A percentile compares a stretch with the other conserved stretches of the same genome.
phyloP scores from a whole-genome alignment of 306 rosid genomes.

The Cyamopsis tetragonoloba region DNA sequence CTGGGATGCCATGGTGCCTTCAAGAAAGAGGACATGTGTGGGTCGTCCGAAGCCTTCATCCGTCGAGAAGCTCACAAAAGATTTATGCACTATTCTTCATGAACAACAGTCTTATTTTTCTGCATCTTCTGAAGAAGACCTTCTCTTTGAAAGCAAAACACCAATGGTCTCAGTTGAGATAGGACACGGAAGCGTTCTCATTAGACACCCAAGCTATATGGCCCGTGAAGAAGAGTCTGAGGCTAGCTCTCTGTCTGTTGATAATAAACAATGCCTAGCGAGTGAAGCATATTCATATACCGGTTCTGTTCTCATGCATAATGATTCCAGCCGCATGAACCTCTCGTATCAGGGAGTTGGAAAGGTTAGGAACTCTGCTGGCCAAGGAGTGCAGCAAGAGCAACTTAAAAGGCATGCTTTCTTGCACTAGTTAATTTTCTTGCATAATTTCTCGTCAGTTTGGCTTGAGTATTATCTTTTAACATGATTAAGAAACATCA shows the following conservation, averaged over 20 bases:
- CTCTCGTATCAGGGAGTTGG: conserved; percentile 41
- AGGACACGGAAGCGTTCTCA: conserved; percentile 97
- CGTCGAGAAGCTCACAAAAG: conserved; percentile 93
- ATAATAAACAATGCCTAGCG: conserved; percentile 51
- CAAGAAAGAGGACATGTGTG: conserved; percentile 86
- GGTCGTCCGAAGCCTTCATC: conserved; percentile 81
- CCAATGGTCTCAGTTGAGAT: conserved; percentile 99
- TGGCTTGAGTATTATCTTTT: conserved; percentile 6
- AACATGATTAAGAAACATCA: background rate
- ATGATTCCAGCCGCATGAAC: conserved; percentile 33
- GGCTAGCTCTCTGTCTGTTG: conserved; percentile 93
- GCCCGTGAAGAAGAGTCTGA: conserved; percentile 95
- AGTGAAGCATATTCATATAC: conserved; percentile 67
- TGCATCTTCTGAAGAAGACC: conserved; percentile 84
- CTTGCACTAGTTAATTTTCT: conserved; percentile 12
- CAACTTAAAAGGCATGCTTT: conserved; percentile 59
- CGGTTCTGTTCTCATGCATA: conserved; percentile 35
- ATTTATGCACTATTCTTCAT: conserved; percentile 79
- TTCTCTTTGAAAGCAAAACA: conserved; percentile 82
- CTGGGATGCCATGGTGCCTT: conserved; percentile 92
- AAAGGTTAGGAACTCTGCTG: conserved; percentile 48
- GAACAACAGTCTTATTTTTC: conserved; percentile 90
- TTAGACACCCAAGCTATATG: conserved; percentile 85
- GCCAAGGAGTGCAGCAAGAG: conserved; percentile 54
- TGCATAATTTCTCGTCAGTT: conserved; percentile 3